Percentiles rank a stretch among this genome's conserved stretches.
phyloP scores from a whole-genome alignment of 2,329 filamentous ascomycete genomes.

The Pyrenochaeta sp. region DNA sequence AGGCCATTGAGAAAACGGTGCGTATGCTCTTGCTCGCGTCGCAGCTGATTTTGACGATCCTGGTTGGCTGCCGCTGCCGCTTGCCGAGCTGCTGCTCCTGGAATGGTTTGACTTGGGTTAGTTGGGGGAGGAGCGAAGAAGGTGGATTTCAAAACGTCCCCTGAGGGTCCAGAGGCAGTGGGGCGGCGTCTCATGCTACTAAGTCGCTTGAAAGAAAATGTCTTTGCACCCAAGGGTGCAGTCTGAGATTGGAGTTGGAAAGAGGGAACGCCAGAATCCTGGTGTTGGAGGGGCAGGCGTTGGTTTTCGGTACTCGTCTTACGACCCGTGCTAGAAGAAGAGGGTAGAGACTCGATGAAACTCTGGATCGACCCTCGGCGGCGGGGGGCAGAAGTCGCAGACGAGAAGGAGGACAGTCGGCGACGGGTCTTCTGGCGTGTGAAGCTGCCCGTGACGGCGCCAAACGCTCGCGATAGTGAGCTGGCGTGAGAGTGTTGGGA shows the following conservation, averaged over 20 bases:
- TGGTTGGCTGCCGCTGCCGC: conserved; percentile 48
- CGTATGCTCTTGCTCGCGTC: conserved; percentile 45
- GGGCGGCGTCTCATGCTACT: conserved; percentile 44
- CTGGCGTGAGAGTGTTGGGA: conserved; percentile 32
- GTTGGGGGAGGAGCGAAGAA: conserved; percentile 31
- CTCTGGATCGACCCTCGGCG: conserved; percentile 42
- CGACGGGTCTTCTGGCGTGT: conserved; percentile 46
- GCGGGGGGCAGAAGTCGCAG: conserved; percentile 27
- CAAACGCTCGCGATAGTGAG: conserved; percentile 42
- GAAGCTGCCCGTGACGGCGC: conserved; percentile 38
- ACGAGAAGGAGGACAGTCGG: conserved; percentile 44
- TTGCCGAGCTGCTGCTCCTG: conserved; percentile 44
- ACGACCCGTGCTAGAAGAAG: conserved; percentile 22
- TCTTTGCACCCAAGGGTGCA: conserved; percentile 23
- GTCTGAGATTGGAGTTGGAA: conserved; percentile 21
- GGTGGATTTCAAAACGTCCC: conserved; percentile 19
- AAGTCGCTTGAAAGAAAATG: conserved; percentile 40
- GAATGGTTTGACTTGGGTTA: conserved; percentile 21
- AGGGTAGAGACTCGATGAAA: conserved; percentile 33
- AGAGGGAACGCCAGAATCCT: conserved; percentile 43
- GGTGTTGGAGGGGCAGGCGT: conserved; percentile 39
- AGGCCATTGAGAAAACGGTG: conserved; percentile 42
- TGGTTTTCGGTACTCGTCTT: conserved; percentile 33
- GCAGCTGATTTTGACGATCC: conserved; percentile 37
- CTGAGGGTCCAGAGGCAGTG: conserved; percentile 38